Percentiles rank a stretch among this genome's conserved stretches.
These are phyloP conservation scores for Globisporangium abappressorium DNA, from an alignment of 352 stramenopile species.

Conservation along the genomic window DNA sequence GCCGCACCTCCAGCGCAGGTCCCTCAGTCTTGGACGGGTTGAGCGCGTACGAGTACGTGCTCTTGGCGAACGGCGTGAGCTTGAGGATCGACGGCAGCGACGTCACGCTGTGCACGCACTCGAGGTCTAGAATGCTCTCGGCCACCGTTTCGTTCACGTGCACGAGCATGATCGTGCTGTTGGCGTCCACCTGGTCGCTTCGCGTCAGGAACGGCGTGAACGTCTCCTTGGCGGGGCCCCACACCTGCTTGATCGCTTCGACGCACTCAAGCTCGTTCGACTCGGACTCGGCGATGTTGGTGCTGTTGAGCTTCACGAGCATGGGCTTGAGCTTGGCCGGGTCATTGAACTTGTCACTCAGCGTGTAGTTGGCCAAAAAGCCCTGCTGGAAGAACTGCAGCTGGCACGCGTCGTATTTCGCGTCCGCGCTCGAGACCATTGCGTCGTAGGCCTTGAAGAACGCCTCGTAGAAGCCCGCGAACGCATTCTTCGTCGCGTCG, in stretches of 20 bases:
- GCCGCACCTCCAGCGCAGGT: slow-evolving; percentile 40
- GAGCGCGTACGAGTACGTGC: slow-evolving; percentile 34
- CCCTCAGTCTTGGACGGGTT: slow-evolving; percentile 26
- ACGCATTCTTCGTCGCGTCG: slow-evolving; percentile 39
- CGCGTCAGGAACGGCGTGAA: slow-evolving; percentile 71
- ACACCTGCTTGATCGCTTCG: slow-evolving; percentile 37
- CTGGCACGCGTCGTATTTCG: slow-evolving; percentile 57
- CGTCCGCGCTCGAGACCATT: slow-evolving; percentile 49
- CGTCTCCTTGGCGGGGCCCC: slow-evolving; percentile 36
- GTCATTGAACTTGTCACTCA: slow-evolving; percentile 17
- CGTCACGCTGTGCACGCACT: slow-evolving; percentile 51
- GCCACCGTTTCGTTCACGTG: slow-evolving; percentile 44
- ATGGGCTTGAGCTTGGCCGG: slow-evolving; percentile 36
- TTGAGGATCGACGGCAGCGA: slow-evolving; percentile 63
- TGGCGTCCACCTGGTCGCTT: slow-evolving; percentile 40
- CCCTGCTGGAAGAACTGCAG: slow-evolving; percentile 65
- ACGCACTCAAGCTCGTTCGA: slow-evolving; percentile 42
- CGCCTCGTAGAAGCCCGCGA: slow-evolving; percentile 49
- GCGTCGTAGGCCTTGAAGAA: slow-evolving; percentile 63
- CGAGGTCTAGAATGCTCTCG: slow-evolving; percentile 41
- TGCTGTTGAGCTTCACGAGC: slow-evolving; percentile 48
- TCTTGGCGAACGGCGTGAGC: slow-evolving; percentile 69
- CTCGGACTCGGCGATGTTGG: slow-evolving; percentile 10
- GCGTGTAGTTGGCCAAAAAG: slow-evolving; percentile 41
- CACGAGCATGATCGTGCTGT: slow-evolving; percentile 53